Conservation (phyloP, 768 basidiomycete genomes). For the Boletus rubescentipes region DNA sequence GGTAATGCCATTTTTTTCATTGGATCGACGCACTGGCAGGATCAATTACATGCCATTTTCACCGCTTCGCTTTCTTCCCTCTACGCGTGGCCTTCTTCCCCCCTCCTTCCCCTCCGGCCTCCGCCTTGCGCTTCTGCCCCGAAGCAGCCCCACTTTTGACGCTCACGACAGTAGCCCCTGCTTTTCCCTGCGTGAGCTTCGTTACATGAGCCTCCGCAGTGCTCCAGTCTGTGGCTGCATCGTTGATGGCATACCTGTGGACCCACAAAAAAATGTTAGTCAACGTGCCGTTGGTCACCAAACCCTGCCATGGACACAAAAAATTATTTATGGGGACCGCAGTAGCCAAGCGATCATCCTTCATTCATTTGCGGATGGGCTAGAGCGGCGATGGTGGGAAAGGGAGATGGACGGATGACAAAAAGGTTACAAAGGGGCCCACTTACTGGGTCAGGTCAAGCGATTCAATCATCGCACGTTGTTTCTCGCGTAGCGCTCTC, state of each 20-base stretch:
- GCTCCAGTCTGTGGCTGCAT: slow-evolving; percentile 68
- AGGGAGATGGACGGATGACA: background rate
- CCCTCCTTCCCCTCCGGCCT: slow-evolving; percentile 30
- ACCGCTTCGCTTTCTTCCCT: slow-evolving; percentile 42
- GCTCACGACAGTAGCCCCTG: slow-evolving; percentile 72
- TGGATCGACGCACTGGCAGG: slow-evolving; percentile 3
- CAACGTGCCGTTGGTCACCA: background rate
- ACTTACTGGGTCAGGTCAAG: slow-evolving; percentile 87
- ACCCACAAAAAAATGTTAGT: background rate
- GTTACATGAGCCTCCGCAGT: slow-evolving; percentile 72
- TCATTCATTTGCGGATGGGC: background rate
- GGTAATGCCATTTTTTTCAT: background rate
- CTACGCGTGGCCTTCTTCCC: slow-evolving; percentile 51
- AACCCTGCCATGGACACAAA: background rate
- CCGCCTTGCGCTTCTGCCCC: slow-evolving; percentile 61
- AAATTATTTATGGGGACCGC: background rate
- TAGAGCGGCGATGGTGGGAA: slow-evolving; percentile 10
- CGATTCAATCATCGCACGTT: slow-evolving; percentile 84
- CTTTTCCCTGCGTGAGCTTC: slow-evolving; percentile 41
- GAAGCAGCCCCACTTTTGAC: slow-evolving; percentile 49
- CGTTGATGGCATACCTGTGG: slow-evolving; percentile 72
- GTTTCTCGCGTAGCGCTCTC: slow-evolving; percentile 56
- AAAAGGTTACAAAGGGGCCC: background rate
- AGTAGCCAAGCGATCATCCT: background rate
- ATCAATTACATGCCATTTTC: background rate